These are phyloP conservation scores for Dentipellis sp. DNA, from an alignment of 768 basidiomycete species.

Conservation along the genomic window DNA sequence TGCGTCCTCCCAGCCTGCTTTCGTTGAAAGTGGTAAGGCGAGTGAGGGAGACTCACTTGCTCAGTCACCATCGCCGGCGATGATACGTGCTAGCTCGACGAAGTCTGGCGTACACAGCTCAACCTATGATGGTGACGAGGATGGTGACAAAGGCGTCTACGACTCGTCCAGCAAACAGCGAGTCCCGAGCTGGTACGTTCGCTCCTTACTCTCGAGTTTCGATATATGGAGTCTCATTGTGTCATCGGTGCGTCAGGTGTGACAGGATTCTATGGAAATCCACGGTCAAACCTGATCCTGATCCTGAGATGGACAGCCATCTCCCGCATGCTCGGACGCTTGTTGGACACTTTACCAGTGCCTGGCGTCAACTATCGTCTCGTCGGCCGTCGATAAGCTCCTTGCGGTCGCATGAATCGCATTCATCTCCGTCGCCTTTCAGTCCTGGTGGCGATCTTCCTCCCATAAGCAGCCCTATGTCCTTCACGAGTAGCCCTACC, in stretches of 20 bases:
- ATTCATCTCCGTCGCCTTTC: not conserved
- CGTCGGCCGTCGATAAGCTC: conserved; percentile 6
- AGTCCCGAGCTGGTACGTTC: conserved; percentile 71
- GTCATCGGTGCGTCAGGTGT: conserved; percentile 41
- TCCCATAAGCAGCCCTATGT: not conserved
- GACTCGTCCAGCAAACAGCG: conserved; percentile 76
- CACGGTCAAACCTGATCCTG: conserved; percentile 42
- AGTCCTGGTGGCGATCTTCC: not conserved
- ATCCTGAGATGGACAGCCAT: conserved; percentile 32
- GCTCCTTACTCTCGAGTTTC: not conserved
- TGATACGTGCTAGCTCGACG: conserved; percentile 1
- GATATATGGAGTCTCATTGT: not conserved
- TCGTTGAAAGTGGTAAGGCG: not conserved
- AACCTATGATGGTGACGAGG: conserved; percentile 23
- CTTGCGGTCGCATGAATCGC: conserved; percentile 2
- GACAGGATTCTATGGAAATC: conserved; percentile 81
- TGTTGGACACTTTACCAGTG: conserved; percentile 13
- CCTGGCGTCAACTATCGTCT: conserved; percentile 12
- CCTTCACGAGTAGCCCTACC: not conserved
- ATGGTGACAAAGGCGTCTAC: conserved; percentile 57
- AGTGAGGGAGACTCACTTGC: not conserved
- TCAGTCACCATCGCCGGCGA: not conserved
- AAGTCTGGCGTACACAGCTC: conserved; percentile 9
- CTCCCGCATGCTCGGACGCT: conserved; percentile 19
- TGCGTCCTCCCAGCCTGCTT: not conserved